Evolutionary conservation across 306 rosid species (phyloP), one percentile per base, ranked within the genome.

Genomic region (Phaseolus lunatus): DNA sequence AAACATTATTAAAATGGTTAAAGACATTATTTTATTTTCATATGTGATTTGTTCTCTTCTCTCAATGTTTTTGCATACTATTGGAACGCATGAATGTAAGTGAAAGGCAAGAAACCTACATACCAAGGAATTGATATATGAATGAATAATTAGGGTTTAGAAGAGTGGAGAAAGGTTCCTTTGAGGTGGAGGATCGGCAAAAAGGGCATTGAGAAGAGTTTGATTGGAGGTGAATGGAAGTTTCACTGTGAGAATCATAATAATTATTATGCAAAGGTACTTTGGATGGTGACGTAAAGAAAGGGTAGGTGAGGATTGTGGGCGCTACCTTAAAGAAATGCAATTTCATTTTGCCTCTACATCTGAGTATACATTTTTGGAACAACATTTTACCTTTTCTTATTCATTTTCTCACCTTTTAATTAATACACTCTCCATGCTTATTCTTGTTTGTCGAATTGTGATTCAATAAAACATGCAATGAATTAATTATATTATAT

Each of bases 201-300:
- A 86, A 84, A 61, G 52, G 81, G 88, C 80, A 83, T 81, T 33
- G 84, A 91, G 92, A 83, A 86, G 76, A 73, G 75, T 84, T 77
- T 71, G 85, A 87, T 84, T 84, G 86, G 87, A 80, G 73, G 68
- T 29, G 73, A 78, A 33, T 79, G 15, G 33, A 81, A 74, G 75
- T 76, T 88, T 82, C 75, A 59, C 84, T 67, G 65, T 72, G 47
- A 19, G 22, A 75, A 76, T 54, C 54, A 57, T 61, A 66, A 79
- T 87, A 68, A 76, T 76, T 59, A 71, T 73, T 59, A 71, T 73
- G 65, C 79, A 81, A 61, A 81, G 81, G 49, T 76, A 9, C 54
- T 35, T 69, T 67, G 53, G 85, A 82, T 78, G 20, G 84, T 70
- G 87, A 81, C 88, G 29, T 70, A 81, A 80, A 83, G 82, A 75